Percentiles rank a stretch among this genome's conserved stretches.
phyloP scores from a whole-genome alignment of 768 basidiomycete species.

The Trametes cingulata region DNA sequence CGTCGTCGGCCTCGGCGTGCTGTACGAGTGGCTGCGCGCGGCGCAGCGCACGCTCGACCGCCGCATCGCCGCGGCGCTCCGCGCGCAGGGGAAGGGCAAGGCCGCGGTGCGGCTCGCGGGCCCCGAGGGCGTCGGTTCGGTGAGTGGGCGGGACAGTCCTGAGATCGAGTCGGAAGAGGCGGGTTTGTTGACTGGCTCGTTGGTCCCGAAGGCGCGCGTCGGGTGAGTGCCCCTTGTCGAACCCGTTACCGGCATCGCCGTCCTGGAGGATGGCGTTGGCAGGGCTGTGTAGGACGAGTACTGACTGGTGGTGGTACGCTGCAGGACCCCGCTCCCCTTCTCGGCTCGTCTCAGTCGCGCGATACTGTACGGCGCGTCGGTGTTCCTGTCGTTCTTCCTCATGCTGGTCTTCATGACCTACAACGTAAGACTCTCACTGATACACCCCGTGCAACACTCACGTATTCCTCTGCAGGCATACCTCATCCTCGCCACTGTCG shows the following conservation, averaged over 20 bases:
- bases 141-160: slow-evolving; percentile 45
- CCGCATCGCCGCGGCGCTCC: slow-evolving; percentile 52
- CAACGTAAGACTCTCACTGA: slow-evolving; percentile 59
- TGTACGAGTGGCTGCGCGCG: slow-evolving; percentile 78
- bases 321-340: slow-evolving; percentile 53
- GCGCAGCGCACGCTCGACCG: slow-evolving; percentile 61
- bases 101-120: slow-evolving; percentile 24
- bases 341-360: slow-evolving; percentile 60
- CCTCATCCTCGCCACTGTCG: slow-evolving; percentile 77
- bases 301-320: background rate
- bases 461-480: slow-evolving; percentile 59
- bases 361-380: slow-evolving; percentile 67
- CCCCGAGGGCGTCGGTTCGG: slow-evolving; percentile 11
- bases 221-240: slow-evolving; percentile 43
- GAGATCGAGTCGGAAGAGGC: slow-evolving; percentile 51
- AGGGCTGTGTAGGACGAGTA: background rate
- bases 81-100: slow-evolving; percentile 49
- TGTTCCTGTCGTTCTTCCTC: slow-evolving; percentile 84
- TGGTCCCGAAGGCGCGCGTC: slow-evolving; percentile 36
- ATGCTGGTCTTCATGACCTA: slow-evolving; percentile 99
- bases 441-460: background rate
- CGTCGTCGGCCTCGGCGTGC: slow-evolving; percentile 67
- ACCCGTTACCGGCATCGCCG: background rate
- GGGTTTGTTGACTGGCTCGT: slow-evolving; percentile 52
- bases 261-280: background rate